A percentile compares a stretch with the other conserved stretches of the same genome.
These are phyloP conservation scores for Colletotrichum cordylinicola DNA, from an alignment of 2,329 filamentous ascomycete species.

Conservation along the genomic window DNA sequence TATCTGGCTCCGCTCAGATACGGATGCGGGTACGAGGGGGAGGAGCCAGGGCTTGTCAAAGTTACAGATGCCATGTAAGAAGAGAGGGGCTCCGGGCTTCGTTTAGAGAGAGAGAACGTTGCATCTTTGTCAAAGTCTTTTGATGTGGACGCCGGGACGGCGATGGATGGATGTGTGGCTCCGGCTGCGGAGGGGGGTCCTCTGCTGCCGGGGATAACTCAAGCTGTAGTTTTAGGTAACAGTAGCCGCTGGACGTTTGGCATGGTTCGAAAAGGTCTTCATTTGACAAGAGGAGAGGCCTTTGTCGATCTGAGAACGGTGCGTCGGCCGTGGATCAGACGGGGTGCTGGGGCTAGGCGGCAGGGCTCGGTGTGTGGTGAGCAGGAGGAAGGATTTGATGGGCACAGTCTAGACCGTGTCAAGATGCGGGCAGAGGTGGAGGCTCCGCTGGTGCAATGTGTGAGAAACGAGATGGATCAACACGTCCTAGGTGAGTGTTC, in stretches of 20 bases:
- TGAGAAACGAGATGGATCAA: background rate
- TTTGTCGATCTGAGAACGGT: background rate
- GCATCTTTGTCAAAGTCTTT: background rate
- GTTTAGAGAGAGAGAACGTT: background rate
- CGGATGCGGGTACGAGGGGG: background rate
- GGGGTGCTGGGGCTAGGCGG: background rate
- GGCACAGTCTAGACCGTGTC: conserved; percentile 10
- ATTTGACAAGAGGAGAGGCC: background rate
- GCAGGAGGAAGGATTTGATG: background rate
- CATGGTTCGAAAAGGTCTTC: background rate
- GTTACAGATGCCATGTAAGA: background rate
- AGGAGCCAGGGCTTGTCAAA: background rate
- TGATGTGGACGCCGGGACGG: background rate
- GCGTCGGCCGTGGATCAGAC: conserved; percentile 1
- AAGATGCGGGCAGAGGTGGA: background rate
- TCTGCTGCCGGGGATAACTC: background rate
- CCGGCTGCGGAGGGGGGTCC: background rate
- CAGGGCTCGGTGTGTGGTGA: background rate
- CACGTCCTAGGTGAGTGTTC: background rate
- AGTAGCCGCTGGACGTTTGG: background rate
- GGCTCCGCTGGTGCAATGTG: background rate
- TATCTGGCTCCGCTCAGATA: background rate
- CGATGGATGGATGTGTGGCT: background rate
- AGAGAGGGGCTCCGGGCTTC: background rate
- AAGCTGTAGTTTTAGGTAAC: background rate